Percentiles rank a stretch among this genome's conserved stretches.
These are phyloP conservation scores for Phialocephala subalpina DNA, from an alignment of 2,329 filamentous ascomycete genomes.

Conservation along the genomic window DNA sequence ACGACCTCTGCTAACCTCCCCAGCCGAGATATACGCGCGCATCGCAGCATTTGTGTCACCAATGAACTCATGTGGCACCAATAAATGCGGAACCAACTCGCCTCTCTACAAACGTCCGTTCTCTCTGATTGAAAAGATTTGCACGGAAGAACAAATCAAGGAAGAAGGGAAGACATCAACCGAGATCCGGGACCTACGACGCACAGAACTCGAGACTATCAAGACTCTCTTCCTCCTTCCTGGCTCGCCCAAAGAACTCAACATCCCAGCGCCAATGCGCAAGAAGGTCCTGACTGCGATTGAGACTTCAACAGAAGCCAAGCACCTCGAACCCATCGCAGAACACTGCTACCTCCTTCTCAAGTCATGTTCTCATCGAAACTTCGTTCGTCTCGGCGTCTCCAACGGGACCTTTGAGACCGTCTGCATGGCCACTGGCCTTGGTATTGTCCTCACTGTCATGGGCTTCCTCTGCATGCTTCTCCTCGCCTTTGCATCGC, in stretches of 20 bases:
- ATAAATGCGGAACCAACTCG: conserved; percentile 18
- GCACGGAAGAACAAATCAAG: conserved; percentile 13
- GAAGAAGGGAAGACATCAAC: conserved; percentile 22
- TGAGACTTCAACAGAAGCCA: conserved; percentile 46
- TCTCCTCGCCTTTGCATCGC: conserved; percentile 50
- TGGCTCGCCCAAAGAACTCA: conserved; percentile 54
- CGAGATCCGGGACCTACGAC: conserved; percentile 23
- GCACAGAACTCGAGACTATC: conserved; percentile 49
- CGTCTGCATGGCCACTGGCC: conserved; percentile 53
- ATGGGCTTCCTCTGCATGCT: conserved; percentile 51
- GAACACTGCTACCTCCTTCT: conserved; percentile 56
- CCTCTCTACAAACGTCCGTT: conserved; percentile 29
- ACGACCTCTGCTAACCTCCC: conserved; percentile 9
- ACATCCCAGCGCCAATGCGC: conserved; percentile 54
- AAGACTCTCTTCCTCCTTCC: conserved; percentile 51
- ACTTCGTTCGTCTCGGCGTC: conserved; percentile 61
- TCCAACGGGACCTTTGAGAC: conserved; percentile 60
- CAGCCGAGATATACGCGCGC: conserved; percentile 30
- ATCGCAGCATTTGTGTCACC: conserved; percentile 27
- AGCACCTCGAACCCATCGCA: conserved; percentile 51
- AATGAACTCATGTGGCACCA: conserved; percentile 21
- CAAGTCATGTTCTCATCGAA: conserved; percentile 56
- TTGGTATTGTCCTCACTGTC: conserved; percentile 51
- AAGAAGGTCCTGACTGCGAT: conserved; percentile 48
- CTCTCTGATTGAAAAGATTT: conserved; percentile 20